Conservation (phyloP, 148 eudicot genomes). For the Drosera capensis region DNA sequence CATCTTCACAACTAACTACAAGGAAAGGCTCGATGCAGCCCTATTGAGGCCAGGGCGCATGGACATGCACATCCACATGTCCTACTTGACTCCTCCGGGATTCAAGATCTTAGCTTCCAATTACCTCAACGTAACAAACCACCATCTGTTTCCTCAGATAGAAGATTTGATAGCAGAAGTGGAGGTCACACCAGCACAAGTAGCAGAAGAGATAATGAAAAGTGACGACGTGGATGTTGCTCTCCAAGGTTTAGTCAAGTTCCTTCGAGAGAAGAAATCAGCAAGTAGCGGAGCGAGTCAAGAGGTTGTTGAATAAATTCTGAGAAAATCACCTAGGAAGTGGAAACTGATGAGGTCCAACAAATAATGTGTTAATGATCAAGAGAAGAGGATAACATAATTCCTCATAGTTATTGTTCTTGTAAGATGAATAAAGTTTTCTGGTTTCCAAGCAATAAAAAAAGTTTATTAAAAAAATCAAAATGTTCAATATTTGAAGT, state of each 20-base stretch:
- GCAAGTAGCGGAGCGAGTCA: no score
- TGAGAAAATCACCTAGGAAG: no score
- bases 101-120: slow-evolving; percentile 8
- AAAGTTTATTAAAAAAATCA: no score
- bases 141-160: slow-evolving; percentile 3
- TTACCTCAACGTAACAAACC: slow-evolving; percentile 4
- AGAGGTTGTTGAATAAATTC: no score
- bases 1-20: slow-evolving; percentile 9
- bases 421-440: no score
- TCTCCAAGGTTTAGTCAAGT: background rate
- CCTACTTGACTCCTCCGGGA: slow-evolving; percentile 6
- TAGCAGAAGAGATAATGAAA: slow-evolving; percentile 8
- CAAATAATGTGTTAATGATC: no score
- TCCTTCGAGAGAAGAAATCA: background rate
- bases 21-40: slow-evolving; percentile 9
- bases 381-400: no score
- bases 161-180: background rate
- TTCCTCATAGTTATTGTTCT: no score
- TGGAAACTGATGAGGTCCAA: no score
- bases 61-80: slow-evolving; percentile 15
- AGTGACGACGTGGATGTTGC: background rate
- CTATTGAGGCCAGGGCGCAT: slow-evolving; percentile 10
- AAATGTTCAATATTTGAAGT: no score
- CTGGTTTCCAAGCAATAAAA: no score
- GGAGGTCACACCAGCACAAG: slow-evolving; percentile 3